Conservation (phyloP, 176 grass and related monocot species). For the Zoysia japonica region DNA sequence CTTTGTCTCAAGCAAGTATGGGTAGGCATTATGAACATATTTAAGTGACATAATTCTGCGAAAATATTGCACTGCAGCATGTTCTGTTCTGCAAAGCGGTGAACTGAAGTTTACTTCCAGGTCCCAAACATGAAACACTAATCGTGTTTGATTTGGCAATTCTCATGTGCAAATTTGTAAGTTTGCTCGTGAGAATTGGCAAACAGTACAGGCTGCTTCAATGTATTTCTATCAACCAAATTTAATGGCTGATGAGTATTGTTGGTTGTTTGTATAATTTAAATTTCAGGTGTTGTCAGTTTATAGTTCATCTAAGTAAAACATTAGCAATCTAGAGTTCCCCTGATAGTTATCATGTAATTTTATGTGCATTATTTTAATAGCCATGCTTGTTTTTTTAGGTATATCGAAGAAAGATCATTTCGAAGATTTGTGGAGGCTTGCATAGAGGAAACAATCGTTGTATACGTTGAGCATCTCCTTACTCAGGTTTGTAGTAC, state of each 20-base stretch:
- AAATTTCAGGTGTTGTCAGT: slow-evolving; percentile 5
- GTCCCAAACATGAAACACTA: slow-evolving; percentile 24
- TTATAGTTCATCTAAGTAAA: slow-evolving; percentile 27
- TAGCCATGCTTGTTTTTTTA: slow-evolving; percentile 34
- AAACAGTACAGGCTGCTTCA: neutral
- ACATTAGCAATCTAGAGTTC: neutral
- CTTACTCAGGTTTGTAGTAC: slow-evolving; percentile 76
- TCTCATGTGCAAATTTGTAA: slow-evolving; percentile 17
- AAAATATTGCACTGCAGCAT: slow-evolving; percentile 18
- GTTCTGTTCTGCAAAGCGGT: slow-evolving; percentile 2
- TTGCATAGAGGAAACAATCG: slow-evolving; percentile 94
- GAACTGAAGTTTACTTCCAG: neutral
- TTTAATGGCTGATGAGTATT: neutral
- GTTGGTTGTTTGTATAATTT: slow-evolving; percentile 9
- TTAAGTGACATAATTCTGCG: neutral
- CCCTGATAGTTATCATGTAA: slow-evolving; percentile 10
- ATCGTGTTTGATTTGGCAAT: slow-evolving; percentile 22
- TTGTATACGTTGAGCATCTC: slow-evolving; percentile 91
- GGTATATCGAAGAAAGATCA: slow-evolving; percentile 95
- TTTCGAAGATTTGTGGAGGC: slow-evolving; percentile 98
- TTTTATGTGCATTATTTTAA: slow-evolving; percentile 30
- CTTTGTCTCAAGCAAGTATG: too few relatives aligned
- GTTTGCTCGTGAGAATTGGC: neutral
- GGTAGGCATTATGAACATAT: too few relatives aligned
- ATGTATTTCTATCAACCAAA: slow-evolving; percentile 13